Evolutionary conservation across 345 rosid species (phyloP), one percentile per base, ranked within the genome.

Genomic region (Eucalyptus lansdowneana): DNA sequence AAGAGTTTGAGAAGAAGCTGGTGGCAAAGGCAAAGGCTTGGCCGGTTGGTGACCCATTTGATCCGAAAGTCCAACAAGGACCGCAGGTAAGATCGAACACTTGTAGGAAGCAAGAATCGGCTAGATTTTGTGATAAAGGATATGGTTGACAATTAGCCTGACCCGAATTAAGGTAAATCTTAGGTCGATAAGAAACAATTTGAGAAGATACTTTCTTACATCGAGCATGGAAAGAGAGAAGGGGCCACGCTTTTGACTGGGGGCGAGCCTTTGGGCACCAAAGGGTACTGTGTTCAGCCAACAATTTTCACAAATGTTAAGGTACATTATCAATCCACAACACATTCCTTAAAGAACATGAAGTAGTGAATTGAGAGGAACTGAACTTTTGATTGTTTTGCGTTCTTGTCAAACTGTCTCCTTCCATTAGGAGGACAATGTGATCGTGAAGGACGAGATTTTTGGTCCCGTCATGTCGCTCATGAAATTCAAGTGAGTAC

Each of bases 401-500:
- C 6, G 2, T 76, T 27, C 2, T 27, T 6, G 49, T 51, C 31
- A 2, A 21, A 10, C 17, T 58, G 3, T 25, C 50, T 87, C 49
- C 11, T 37, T 22, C 24, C 25, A 9, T 44, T 90, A 97, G 98
- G 98, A 94, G 34, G 95, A 95, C 50, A 96, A 96, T 96, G 25
- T 86, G 86, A 96, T 97, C n/a, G 95, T 93, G n/a, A 89, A 90
- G 91, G 99, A 96, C 1, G 98, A 97, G 92, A 95, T 97, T 42
- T 97, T 97, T 25, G 99, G 98, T 49, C 97, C 99, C 9, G 94
- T 97, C 31, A 92, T 95, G 97, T 92, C 96, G 9, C 87, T 97
- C 65, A 93, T 94, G 95, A 97, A 96, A 91, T 95, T 97, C 95
- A 94, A 93, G 97, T 96, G 92, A 90, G 92, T 83, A 34, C 9